Percentiles rank a stretch among this genome's conserved stretches.
phyloP scores from a whole-genome alignment of 371 early-diverging fungal genomes.

The Mortierella sp. region DNA sequence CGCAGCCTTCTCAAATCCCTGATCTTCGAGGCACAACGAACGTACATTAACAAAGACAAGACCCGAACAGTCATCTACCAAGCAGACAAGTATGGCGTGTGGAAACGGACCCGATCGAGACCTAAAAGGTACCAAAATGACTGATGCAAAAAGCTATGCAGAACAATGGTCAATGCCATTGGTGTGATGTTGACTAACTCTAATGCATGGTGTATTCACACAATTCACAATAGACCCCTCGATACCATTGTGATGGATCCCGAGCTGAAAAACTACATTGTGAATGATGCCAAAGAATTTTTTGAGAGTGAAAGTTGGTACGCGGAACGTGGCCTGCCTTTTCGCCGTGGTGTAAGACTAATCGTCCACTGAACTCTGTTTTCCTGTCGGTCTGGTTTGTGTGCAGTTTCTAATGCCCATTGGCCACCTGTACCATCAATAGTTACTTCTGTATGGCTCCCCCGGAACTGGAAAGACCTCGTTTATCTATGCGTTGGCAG shows the following conservation, averaged over 20 bases:
- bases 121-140: slow-evolving; percentile 40
- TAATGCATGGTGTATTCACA: too few relatives aligned
- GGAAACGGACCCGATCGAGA: slow-evolving; percentile 58
- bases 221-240: slow-evolving; percentile 57
- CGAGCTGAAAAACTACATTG: slow-evolving; percentile 68
- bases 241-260: slow-evolving; percentile 73
- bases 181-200: too few relatives aligned
- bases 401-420: too few relatives aligned
- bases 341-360: slow-evolving; percentile 79
- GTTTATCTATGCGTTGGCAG: slow-evolving; percentile 96
- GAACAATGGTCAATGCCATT: too few relatives aligned
- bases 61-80: slow-evolving; percentile 74
- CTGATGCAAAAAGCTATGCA: too few relatives aligned
- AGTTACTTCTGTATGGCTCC: slow-evolving; percentile 84
- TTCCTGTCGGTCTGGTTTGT: background rate
- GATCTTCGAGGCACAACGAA: slow-evolving; percentile 64
- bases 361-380: background rate
- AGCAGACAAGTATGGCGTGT: slow-evolving; percentile 76
- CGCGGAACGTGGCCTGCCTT: slow-evolving; percentile 89
- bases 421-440: too few relatives aligned
- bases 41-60: slow-evolving; percentile 67
- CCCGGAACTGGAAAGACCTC: slow-evolving; percentile 95
- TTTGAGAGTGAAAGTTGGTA: slow-evolving; percentile 87
- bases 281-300: slow-evolving; percentile 83
- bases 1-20: slow-evolving; percentile 62